phyloP scores from a whole-genome alignment of 768 basidiomycete genomes.

The Pulveroboletus frians region DNA sequence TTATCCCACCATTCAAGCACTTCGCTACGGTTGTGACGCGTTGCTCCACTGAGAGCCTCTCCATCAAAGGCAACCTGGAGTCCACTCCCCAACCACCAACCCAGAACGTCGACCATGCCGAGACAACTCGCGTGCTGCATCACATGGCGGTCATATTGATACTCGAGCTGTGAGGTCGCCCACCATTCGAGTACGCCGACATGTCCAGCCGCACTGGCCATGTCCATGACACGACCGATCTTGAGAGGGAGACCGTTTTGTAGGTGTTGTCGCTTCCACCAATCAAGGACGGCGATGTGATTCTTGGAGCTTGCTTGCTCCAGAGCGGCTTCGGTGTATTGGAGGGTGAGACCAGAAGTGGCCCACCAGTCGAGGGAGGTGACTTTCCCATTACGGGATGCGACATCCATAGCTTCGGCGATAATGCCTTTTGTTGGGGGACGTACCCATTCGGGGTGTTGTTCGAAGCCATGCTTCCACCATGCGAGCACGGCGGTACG shows the following conservation, averaged over 20 bases:
- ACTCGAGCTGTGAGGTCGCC: slow-evolving; percentile 70
- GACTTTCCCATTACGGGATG: slow-evolving; percentile 73
- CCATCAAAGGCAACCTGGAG: slow-evolving; percentile 75
- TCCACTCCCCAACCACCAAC: slow-evolving; percentile 82
- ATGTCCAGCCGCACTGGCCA: slow-evolving; percentile 74
- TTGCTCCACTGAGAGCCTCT: slow-evolving; percentile 75
- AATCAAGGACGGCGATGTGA: slow-evolving; percentile 69
- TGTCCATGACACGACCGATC: slow-evolving; percentile 81
- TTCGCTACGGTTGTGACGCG: slow-evolving; percentile 73
- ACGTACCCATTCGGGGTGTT: slow-evolving; percentile 55
- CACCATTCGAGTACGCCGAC: slow-evolving; percentile 81
- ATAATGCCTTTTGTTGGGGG: slow-evolving; percentile 51
- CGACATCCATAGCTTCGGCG: slow-evolving; percentile 70
- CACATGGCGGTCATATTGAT: slow-evolving; percentile 73
- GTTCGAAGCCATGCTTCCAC: slow-evolving; percentile 68
- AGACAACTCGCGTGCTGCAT: slow-evolving; percentile 75
- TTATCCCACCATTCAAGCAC: slow-evolving; percentile 88
- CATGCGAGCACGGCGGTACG: slow-evolving; percentile 69
- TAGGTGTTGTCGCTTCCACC: slow-evolving; percentile 69
- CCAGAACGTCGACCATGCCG: slow-evolving; percentile 72
- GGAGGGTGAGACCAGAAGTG: slow-evolving; percentile 54
- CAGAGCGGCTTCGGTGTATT: slow-evolving; percentile 76
- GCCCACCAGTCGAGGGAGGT: slow-evolving; percentile 80
- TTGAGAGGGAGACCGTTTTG: slow-evolving; percentile 57
- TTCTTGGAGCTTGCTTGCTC: slow-evolving; percentile 77